These are phyloP conservation scores for Erodium maritimum DNA, from an alignment of 345 rosid genomes.

Conservation along the genomic window DNA sequence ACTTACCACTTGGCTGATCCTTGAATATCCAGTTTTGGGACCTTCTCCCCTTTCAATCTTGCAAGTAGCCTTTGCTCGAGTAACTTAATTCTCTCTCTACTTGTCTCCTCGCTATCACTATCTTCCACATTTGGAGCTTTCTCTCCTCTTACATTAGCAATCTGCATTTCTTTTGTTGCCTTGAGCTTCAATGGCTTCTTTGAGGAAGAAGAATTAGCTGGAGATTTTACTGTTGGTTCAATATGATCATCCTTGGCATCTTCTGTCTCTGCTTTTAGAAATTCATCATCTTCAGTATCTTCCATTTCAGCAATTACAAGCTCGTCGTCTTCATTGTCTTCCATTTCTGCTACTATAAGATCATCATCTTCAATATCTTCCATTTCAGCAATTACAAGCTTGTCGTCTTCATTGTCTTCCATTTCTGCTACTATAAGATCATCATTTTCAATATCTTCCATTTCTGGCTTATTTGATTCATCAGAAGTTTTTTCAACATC, in stretches of 20 bases:
- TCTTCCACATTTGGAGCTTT: background rate
- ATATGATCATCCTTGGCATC: slow-evolving; percentile 6
- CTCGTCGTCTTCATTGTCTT: slow-evolving; percentile 20
- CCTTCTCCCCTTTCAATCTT: background rate
- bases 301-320: slow-evolving; percentile 2
- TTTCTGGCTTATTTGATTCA: background rate
- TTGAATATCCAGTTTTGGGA: slow-evolving; percentile 6
- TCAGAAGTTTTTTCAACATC: slow-evolving; percentile 12
- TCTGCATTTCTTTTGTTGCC: background rate
- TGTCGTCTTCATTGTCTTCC: slow-evolving; percentile 19
- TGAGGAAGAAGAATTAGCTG: slow-evolving; percentile 5
- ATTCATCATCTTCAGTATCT: background rate
- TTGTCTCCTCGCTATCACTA: background rate
- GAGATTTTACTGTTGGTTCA: slow-evolving; percentile 3
- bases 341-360: slow-evolving; percentile 1
- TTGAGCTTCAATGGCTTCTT: background rate
- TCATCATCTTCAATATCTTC: background rate
- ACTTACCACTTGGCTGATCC: slow-evolving; percentile 16
- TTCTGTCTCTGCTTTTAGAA: slow-evolving; percentile 1
- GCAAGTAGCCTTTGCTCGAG: slow-evolving; percentile 8
- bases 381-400: slow-evolving; percentile 6
- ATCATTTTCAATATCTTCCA: background rate
- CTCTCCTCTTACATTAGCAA: slow-evolving; percentile 3
- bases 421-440: background rate
- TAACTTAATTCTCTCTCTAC: slow-evolving; percentile 10